Evolutionary conservation across 2,329 filamentous ascomycete species (phyloP).

Genomic region (Neopestalotiopsis rosae): DNA sequence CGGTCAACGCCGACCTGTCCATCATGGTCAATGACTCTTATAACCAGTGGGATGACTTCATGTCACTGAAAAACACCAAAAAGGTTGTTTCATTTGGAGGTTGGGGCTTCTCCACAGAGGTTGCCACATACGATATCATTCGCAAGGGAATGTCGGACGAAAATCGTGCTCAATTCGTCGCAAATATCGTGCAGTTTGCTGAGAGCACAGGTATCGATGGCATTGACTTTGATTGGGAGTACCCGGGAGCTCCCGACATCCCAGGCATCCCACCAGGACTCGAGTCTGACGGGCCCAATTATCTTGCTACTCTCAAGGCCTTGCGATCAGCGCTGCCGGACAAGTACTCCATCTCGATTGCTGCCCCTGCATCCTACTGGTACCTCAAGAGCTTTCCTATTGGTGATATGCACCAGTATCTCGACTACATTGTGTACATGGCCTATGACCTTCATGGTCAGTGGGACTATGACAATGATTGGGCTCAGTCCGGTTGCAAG

Average conservation of each 20-base stretch:
- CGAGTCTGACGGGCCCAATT: too few relatives aligned
- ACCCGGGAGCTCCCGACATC: constrained; percentile 20
- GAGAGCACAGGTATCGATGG: constrained; percentile 16
- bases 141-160: too few relatives aligned
- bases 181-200: too few relatives aligned
- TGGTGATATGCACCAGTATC: constrained; percentile 10
- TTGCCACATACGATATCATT: too few relatives aligned
- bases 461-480: constrained; percentile 24
- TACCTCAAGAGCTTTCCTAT: constrained; percentile 44
- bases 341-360: constrained; percentile 36
- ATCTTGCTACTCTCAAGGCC: too few relatives aligned
- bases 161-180: too few relatives aligned
- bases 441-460: constrained; percentile 43
- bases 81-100: too few relatives aligned
- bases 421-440: constrained; percentile 44
- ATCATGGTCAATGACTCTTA: too few relatives aligned
- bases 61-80: too few relatives aligned
- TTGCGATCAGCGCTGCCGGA: neutral
- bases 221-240: constrained; percentile 25
- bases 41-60: too few relatives aligned
- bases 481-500: neutral
- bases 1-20: too few relatives aligned
- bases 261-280: constrained; percentile 14
- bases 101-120: too few relatives aligned
- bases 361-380: constrained; percentile 44